These are phyloP conservation scores for Pseudogymnoascus verrucosus DNA, from an alignment of 2,329 filamentous ascomycete genomes.

Conservation along the genomic window DNA sequence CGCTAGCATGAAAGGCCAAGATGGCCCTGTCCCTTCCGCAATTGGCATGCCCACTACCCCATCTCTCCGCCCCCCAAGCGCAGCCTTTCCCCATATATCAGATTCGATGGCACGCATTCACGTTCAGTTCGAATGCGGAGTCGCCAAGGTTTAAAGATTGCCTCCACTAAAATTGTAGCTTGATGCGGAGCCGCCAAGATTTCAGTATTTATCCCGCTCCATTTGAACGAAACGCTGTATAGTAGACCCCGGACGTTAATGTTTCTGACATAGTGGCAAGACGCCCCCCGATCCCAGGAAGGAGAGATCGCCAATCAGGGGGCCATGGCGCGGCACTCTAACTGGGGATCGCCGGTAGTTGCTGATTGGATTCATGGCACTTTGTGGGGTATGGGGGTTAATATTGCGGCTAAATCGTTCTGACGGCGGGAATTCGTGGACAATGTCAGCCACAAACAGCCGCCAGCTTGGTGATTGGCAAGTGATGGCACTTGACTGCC, in stretches of 20 bases:
- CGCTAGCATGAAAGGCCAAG: constrained; percentile 1
- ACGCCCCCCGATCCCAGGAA: neutral
- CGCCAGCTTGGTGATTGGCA: neutral
- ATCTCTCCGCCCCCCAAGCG: neutral
- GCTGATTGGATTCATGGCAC: constrained; percentile 6
- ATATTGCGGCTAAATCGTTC: neutral
- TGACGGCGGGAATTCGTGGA: constrained; percentile 5
- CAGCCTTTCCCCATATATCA: neutral
- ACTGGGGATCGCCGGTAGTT: constrained; percentile 3
- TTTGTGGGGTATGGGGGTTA: neutral
- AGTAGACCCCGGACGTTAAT: neutral
- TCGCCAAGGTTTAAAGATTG: neutral
- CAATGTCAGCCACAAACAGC: neutral
- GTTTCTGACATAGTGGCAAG: constrained; percentile 2
- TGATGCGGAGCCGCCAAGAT: constrained; percentile 3
- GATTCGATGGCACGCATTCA: neutral
- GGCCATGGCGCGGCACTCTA: neutral
- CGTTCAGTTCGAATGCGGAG: neutral
- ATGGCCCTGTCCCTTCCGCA: neutral
- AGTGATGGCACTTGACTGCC: neutral
- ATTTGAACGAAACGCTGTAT: constrained; percentile 4
- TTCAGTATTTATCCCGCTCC: neutral
- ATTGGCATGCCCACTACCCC: neutral
- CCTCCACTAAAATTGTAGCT: neutral
- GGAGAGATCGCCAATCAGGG: neutral